A percentile compares a stretch with the other conserved stretches of the same genome.
These are phyloP conservation scores for Lunularia cruciata DNA, from an alignment of 225 moss, liverwort and hornwort species.

Conservation along the genomic window DNA sequence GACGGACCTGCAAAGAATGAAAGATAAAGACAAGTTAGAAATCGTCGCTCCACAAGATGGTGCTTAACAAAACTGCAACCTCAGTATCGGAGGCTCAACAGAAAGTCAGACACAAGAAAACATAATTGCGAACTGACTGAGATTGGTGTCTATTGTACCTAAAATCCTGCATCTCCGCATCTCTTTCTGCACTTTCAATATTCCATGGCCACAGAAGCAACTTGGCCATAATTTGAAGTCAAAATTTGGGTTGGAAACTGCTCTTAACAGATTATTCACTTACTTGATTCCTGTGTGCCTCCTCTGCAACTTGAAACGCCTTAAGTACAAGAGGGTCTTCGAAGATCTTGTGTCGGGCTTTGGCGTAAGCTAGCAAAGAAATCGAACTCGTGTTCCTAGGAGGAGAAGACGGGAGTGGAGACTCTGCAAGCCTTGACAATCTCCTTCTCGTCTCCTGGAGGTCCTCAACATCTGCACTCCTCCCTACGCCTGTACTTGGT, in stretches of 20 bases:
- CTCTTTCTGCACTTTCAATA: too few relatives aligned
- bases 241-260: too few relatives aligned
- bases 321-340: constrained; percentile 35
- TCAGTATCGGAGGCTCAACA: too few relatives aligned
- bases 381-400: constrained; percentile 29
- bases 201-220: too few relatives aligned
- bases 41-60: neutral
- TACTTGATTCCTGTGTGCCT: constrained; percentile 55
- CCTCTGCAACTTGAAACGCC: constrained; percentile 43
- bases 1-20: constrained; percentile 52
- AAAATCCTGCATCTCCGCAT: too few relatives aligned
- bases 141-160: too few relatives aligned
- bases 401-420: neutral
- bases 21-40: neutral
- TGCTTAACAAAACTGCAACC: too few relatives aligned
- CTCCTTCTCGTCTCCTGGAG: constrained; percentile 39
- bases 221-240: too few relatives aligned
- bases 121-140: too few relatives aligned
- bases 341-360: constrained; percentile 42
- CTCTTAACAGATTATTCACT: neutral
- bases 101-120: too few relatives aligned
- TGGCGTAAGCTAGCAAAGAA: constrained; percentile 39
- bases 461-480: constrained; percentile 20
- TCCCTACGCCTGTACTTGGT: neutral
- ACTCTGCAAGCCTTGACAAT: constrained; percentile 33